Base-by-base conservation (phyloP, 2,329 filamentous ascomycete species). In the Claviceps citrina region DNA sequence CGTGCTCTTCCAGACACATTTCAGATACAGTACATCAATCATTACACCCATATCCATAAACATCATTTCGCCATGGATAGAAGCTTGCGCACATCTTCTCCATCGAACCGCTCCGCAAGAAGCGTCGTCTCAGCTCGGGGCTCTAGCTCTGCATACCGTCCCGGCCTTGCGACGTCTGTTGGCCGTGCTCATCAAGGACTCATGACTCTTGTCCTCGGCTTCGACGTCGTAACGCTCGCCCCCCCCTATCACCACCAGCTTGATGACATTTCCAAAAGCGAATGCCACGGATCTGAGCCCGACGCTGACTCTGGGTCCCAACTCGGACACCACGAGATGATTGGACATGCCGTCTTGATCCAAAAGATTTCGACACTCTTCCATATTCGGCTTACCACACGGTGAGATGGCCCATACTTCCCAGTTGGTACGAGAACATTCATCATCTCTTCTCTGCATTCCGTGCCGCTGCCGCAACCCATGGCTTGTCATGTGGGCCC, bases 251-350 rank as follows among this genome's bases (percentile, higher is more conserved):
- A 72, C 74, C 41, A 86, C 68, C 38, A 86, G 62, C 58, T 85
- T 86, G 50, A 86, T 67, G 1, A 74, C 66, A 47, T 85, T 82
- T 10, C 81, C 83, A 43, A 86, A 75, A 0, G 71, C 79, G 24
- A 87, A 70, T 0, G 75, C 82, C 3, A 84, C 67, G 38, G 77
- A 80, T 34, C 69, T 66, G 36, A 71, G 68, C 10, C 81, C 81
- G 1, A 84, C 60, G 39, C 64, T 64, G 2, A 67, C 65, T 42
- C 81, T 71, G 0, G 81, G 81, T 0, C 82, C 83, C 1, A 81
- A 62, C 34, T 68, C 67, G 2, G 71, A 71, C 18, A 84, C 74
- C 35, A 84, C 73, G 4, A 87, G 63, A 42, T 75, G 67, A 2
- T 68, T 64, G 3, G 63, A 59, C 31, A 61, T 52, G 30, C 63